Base-by-base conservation (phyloP, 176 grass and related monocot genomes). In the Saccharum officinarum region DNA sequence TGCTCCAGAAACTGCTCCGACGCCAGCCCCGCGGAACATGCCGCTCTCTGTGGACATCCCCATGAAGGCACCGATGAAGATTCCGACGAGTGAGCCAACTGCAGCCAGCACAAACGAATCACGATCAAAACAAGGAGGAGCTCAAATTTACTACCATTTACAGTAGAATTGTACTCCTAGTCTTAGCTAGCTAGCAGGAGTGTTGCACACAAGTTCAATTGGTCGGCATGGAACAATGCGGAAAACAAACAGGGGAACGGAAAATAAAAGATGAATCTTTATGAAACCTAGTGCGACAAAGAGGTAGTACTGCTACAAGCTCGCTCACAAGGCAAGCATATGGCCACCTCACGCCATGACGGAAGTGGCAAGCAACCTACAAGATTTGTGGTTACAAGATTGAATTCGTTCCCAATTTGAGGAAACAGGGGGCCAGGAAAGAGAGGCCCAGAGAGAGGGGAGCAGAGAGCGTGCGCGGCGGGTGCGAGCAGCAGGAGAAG, bases 21-120 rank as follows among this genome's bases (percentile, higher is more conserved):
- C 90, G 7, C 93, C 96, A 9, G 93, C 93, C 1, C 96, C 96
- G 4, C 93, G 83, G 4, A 98, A 4, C 68, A 98, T 66, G 76
- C 96, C 93, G 16, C 96, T 92, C 28, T 98, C 96, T 1, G 93
- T 91, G 38, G 93, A 90, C 63, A 98, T 88, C 46, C 96, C 96
- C 71, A 92, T 94, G 30, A 95, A 86, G 16, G 90, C 90, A 31
- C 96, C 96, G 10, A 92, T 91, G 65, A 98, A 86, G 68, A 92
- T 78, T 64, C 96, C 96, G 46, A 95, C 79, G 37, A 95, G 28
- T 4, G 96, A 95, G 60, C 93, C 96, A 82, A 98, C 91, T 98
- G 86, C 36, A 77, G 46, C 65, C 2, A 75, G 67, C 34, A 83
- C 8, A 45, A 40, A 57, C 68, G 14, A 67, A 79, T 39, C 6